A percentile compares a stretch with the other conserved stretches of the same genome.
These are phyloP conservation scores for Canavalia ensiformis DNA, from an alignment of 306 rosid genomes.

Conservation along the genomic window DNA sequence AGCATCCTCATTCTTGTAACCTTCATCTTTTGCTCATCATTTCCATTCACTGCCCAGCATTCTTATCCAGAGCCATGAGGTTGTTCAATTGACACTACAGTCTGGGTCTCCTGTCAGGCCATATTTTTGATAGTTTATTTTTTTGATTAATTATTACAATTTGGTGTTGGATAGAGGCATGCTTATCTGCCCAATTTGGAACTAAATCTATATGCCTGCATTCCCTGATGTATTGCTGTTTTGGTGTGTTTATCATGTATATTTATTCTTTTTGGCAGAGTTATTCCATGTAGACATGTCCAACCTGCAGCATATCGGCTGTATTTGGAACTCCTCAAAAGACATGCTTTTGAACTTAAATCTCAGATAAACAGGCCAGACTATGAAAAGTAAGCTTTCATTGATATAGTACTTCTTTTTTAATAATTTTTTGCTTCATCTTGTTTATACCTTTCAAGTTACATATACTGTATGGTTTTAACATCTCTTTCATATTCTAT, in stretches of 20 bases:
- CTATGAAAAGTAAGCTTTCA: slow-evolving; percentile 67
- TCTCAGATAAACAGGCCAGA: slow-evolving; percentile 72
- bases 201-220: background rate
- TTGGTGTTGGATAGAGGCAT: background rate
- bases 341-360: slow-evolving; percentile 79
- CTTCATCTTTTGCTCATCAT: slow-evolving; percentile 13
- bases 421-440: slow-evolving; percentile 19
- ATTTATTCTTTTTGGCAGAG: slow-evolving; percentile 63
- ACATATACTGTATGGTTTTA: slow-evolving; percentile 9
- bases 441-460: slow-evolving; percentile 6
- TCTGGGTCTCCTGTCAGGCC: slow-evolving; percentile 6
- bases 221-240: slow-evolving; percentile 29
- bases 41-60: background rate
- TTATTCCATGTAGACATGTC: slow-evolving; percentile 76
- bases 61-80: slow-evolving; percentile 17
- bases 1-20: background rate
- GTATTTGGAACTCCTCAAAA: slow-evolving; percentile 83
- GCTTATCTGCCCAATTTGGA: background rate
- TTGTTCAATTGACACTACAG: background rate
- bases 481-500: slow-evolving; percentile 3
- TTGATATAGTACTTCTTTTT: background rate
- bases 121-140: background rate
- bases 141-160: background rate
- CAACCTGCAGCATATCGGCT: slow-evolving; percentile 90
- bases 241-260: slow-evolving; percentile 11